Conservation (phyloP, 1,284 basidiomycete genomes). For the Heterobasidion irregulare region DNA sequence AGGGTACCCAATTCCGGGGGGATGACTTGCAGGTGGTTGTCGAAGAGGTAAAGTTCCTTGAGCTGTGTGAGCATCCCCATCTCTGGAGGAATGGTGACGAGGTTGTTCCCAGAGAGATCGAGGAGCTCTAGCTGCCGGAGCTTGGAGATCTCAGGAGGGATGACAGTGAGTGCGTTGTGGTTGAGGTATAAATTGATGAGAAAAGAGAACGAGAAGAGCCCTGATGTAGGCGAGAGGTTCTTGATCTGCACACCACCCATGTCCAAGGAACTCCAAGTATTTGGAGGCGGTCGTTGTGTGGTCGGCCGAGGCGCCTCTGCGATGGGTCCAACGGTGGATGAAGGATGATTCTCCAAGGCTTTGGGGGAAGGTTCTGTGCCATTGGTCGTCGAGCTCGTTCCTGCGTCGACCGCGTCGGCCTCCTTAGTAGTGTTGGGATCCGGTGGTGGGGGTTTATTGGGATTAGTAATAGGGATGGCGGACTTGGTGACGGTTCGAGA, state of each 20-base stretch:
- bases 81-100: conserved; percentile 77
- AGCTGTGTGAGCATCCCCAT: conserved; percentile 87
- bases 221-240: conserved; percentile 77
- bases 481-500: conserved; percentile 70
- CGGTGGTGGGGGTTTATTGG: conserved; percentile 50
- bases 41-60: conserved; percentile 92
- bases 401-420: conserved; percentile 11
- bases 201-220: conserved; percentile 88
- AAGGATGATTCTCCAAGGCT: conserved; percentile 52
- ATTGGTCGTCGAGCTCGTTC: conserved; percentile 11
- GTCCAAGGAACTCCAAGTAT: conserved; percentile 88
- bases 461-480: conserved; percentile 79
- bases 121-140: conserved; percentile 86
- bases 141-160: conserved; percentile 82
- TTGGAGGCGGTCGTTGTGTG: conserved; percentile 50
- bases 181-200: conserved; percentile 96
- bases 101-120: conserved; percentile 88
- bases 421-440: conserved; percentile 26
- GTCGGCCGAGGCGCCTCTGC: conserved; percentile 52
- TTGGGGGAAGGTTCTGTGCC: conserved; percentile 26
- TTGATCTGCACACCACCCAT: conserved; percentile 95
- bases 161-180: conserved; percentile 80
- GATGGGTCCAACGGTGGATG: conserved; percentile 64
- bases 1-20: conserved; percentile 87
- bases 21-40: conserved; percentile 84